Evolutionary conservation across 176 grass and related monocot genomes (phyloP).

Genomic region (Oryza meyeriana): DNA sequence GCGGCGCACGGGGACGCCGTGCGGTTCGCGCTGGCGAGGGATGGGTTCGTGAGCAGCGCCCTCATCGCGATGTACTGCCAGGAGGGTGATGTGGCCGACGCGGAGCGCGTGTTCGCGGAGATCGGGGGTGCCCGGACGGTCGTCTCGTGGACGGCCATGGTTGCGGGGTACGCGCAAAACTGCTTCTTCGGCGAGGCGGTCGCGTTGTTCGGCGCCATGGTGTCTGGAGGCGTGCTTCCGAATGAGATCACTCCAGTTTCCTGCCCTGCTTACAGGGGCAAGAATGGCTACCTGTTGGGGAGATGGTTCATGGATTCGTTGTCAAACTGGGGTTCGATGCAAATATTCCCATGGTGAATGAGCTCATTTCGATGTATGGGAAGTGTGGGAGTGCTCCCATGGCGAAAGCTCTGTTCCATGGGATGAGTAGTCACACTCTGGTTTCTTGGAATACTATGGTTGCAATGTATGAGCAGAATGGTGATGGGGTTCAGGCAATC

Average conservation of each 20-base stretch:
- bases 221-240: constrained; percentile 35
- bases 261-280: constrained; percentile 62
- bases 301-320: constrained; percentile 61
- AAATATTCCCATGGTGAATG: constrained; percentile 54
- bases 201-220: constrained; percentile 54
- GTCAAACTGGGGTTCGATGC: constrained; percentile 56
- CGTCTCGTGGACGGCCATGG: constrained; percentile 83
- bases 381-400: constrained; percentile 43
- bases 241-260: constrained; percentile 82
- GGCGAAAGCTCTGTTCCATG: constrained; percentile 54
- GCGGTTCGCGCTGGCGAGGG: constrained; percentile 45
- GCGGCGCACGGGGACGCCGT: constrained; percentile 58
- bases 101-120: constrained; percentile 57
- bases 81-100: constrained; percentile 45
- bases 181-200: constrained; percentile 48
- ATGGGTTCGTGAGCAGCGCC: constrained; percentile 46
- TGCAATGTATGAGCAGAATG: constrained; percentile 64
- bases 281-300: constrained; percentile 36
- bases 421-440: constrained; percentile 37
- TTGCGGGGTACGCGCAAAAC: constrained; percentile 74
- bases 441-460: constrained; percentile 95
- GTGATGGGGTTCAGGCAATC: constrained; percentile 42
- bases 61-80: constrained; percentile 81
- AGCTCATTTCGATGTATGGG: constrained; percentile 68
- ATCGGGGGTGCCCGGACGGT: constrained; percentile 45